Percentiles rank a stretch among this genome's conserved stretches.
Conservation (phyloP, 2,329 filamentous ascomycete species). For the Aspergillus vadensis region DNA sequence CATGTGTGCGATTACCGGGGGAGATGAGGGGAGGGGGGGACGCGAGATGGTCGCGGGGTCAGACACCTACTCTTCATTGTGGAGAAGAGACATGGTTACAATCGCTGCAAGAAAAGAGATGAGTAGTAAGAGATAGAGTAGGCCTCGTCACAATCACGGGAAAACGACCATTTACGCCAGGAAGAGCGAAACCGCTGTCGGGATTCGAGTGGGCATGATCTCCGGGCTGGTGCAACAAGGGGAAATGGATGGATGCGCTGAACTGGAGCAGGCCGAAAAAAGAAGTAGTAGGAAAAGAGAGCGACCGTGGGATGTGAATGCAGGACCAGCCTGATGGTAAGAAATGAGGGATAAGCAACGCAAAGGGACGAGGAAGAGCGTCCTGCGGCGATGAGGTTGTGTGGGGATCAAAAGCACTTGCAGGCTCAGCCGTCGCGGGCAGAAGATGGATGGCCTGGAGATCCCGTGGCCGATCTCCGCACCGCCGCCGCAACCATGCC, state of each 20-base stretch:
- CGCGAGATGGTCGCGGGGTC: not conserved
- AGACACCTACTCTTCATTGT: constrained; percentile 53
- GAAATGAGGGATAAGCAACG: constrained; percentile 6
- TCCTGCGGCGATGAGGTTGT: constrained; percentile 1
- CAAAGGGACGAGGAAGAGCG: not conserved
- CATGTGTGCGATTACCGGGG: not conserved
- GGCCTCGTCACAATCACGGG: constrained; percentile 1
- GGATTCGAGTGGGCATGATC: constrained; percentile 15
- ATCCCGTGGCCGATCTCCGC: constrained; percentile 12
- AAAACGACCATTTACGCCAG: constrained; percentile 7
- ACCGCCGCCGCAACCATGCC: not conserved
- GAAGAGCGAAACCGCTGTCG: constrained; percentile 7
- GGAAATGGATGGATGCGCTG: constrained; percentile 12
- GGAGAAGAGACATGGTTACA: constrained; percentile 50
- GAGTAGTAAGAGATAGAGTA: not conserved
- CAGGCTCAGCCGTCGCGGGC: constrained; percentile 3
- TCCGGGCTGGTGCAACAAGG: constrained; percentile 15
- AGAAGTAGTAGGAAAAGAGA: constrained; percentile 12
- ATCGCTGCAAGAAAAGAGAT: not conserved
- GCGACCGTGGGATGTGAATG: constrained; percentile 11
- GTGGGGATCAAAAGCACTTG: constrained; percentile 6
- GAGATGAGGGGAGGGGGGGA: not conserved
- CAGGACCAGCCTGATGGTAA: constrained; percentile 39
- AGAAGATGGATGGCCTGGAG: not conserved
- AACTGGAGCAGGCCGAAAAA: constrained; percentile 11